A percentile compares a stretch with the other conserved stretches of the same genome.
These are phyloP conservation scores for Colletotrichum sp. DNA, from an alignment of 2,329 filamentous ascomycete species.

Conservation along the genomic window DNA sequence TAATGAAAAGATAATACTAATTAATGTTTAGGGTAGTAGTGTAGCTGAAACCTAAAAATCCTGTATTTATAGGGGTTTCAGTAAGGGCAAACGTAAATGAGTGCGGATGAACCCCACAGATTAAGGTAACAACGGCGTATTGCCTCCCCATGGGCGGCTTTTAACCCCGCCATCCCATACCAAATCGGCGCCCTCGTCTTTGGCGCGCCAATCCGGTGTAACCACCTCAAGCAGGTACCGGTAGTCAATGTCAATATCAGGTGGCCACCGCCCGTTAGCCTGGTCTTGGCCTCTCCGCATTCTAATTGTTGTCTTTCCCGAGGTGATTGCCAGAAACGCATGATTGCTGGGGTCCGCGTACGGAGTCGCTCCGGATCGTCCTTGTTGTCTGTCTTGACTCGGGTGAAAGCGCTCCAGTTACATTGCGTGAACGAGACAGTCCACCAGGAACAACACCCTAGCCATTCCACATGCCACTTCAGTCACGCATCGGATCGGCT, in stretches of 20 bases:
- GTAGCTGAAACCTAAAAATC: no score
- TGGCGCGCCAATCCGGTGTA: slow-evolving; percentile 14
- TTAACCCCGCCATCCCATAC: not conserved
- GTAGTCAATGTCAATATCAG: not conserved
- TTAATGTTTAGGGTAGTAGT: no score
- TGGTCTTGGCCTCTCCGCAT: slow-evolving; percentile 13
- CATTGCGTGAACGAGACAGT: not conserved
- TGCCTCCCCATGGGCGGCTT: not conserved
- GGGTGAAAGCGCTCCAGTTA: slow-evolving; percentile 4
- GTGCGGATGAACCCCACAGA: not conserved
- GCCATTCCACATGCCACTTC: not conserved
- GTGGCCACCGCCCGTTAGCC: not conserved
- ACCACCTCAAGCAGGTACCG: slow-evolving; percentile 3
- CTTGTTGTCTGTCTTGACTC: not conserved
- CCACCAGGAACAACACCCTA: not conserved
- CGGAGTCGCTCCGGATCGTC: not conserved
- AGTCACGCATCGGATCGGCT: not conserved
- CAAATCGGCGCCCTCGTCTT: not conserved
- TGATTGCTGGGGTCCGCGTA: not conserved
- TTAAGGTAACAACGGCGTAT: not conserved
- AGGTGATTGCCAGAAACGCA: not conserved
- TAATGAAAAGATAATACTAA: no score
- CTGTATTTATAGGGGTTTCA: no score
- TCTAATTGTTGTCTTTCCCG: not conserved
- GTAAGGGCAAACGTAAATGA: no score